These are phyloP conservation scores for Xylariaceae sp. DNA, from an alignment of 2,329 filamentous ascomycete species.

Conservation along the genomic window DNA sequence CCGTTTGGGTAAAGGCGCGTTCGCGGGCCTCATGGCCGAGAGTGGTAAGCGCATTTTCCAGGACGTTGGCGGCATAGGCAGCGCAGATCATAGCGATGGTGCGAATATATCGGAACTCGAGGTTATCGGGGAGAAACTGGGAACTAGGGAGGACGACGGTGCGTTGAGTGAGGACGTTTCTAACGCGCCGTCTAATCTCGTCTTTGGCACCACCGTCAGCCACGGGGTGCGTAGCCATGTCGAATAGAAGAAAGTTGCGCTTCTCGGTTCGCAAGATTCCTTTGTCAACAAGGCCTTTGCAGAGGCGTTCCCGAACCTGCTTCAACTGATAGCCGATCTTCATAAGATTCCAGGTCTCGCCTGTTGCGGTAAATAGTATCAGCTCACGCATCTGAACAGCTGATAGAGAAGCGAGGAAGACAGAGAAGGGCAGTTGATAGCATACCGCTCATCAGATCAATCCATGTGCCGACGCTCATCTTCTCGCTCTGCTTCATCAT, in stretches of 20 bases:
- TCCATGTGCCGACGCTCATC: slow-evolving; percentile 99
- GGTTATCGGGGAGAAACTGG: slow-evolving; percentile 87
- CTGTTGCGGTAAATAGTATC: slow-evolving; percentile 43
- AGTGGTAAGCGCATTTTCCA: slow-evolving; percentile 94
- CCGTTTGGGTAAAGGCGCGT: slow-evolving; percentile 92
- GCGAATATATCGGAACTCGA: slow-evolving; percentile 89
- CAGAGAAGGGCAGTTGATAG: slow-evolving; percentile 7
- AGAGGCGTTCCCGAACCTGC: slow-evolving; percentile 94
- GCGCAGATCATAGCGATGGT: slow-evolving; percentile 97
- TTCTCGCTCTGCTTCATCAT: slow-evolving; percentile 99
- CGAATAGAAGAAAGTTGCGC: slow-evolving; percentile 98
- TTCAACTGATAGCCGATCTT: slow-evolving; percentile 99
- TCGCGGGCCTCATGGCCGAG: slow-evolving; percentile 92
- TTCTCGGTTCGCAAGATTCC: slow-evolving; percentile 98
- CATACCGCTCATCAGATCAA: slow-evolving; percentile 96
- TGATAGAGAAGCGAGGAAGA: slow-evolving; percentile 4
- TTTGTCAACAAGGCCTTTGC: slow-evolving; percentile 97
- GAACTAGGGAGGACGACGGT: slow-evolving; percentile 84
- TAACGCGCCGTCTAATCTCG: slow-evolving; percentile 88
- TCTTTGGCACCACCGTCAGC: slow-evolving; percentile 96
- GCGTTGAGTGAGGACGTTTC: slow-evolving; percentile 86
- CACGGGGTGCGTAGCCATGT: slow-evolving; percentile 98
- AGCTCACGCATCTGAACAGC: slow-evolving; percentile 2
- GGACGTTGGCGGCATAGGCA: slow-evolving; percentile 93
- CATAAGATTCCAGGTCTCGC: slow-evolving; percentile 99